Percentiles rank a stretch among this genome's conserved stretches.
These are phyloP conservation scores for Suhomyces kilbournensis DNA, from an alignment of 805 yeast species.

Conservation along the genomic window DNA sequence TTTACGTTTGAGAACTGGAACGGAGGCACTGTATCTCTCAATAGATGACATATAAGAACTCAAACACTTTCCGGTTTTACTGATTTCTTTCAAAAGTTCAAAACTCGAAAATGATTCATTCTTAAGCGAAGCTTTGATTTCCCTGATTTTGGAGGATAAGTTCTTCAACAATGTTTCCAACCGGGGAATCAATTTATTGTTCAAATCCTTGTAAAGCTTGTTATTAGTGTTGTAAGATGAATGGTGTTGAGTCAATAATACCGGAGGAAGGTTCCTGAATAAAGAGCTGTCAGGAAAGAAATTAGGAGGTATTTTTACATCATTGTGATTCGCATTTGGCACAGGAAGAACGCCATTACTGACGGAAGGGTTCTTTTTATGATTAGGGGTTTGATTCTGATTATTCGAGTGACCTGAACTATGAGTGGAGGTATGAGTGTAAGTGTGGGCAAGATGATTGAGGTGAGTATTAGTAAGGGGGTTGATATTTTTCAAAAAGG, in stretches of 20 bases:
- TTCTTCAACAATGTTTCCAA: constrained; percentile 35
- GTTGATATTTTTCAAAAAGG: constrained; percentile 18
- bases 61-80: constrained; percentile 57
- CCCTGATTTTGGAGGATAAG: constrained; percentile 38
- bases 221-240: constrained; percentile 21
- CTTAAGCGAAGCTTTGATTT: constrained; percentile 36
- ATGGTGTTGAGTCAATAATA: constrained; percentile 36
- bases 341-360: not conserved
- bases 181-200: constrained; percentile 32
- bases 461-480: not conserved
- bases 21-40: constrained; percentile 32
- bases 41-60: constrained; percentile 29
- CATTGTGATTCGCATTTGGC: constrained; percentile 9
- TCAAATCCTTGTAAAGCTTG: constrained; percentile 32
- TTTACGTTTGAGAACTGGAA: constrained; percentile 30
- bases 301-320: constrained; percentile 19
- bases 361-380: not conserved
- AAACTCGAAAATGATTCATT: constrained; percentile 42
- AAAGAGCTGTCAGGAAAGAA: constrained; percentile 24
- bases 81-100: constrained; percentile 41
- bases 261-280: constrained; percentile 27
- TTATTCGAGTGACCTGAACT: not conserved
- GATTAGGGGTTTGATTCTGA: not conserved
- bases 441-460: not conserved
- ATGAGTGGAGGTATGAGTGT: not conserved